Evolutionary conservation across 1,284 basidiomycete species (phyloP).

Genomic region (Cryptococcus sp.): DNA sequence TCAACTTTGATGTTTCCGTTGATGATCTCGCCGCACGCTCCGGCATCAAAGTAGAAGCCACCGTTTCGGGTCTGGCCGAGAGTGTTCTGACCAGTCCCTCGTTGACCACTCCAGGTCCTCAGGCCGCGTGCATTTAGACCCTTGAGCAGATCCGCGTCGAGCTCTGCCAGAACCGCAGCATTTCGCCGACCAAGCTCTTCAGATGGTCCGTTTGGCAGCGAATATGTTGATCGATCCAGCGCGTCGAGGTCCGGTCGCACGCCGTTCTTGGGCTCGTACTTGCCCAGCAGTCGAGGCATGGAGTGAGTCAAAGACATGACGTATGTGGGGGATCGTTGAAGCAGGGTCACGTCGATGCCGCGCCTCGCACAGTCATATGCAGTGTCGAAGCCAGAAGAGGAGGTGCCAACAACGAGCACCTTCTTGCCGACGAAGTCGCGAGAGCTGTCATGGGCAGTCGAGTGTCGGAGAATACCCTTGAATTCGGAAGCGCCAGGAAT

Average conservation of each 20-base stretch:
- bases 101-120: constrained; percentile 32
- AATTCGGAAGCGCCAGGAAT: constrained; percentile 55
- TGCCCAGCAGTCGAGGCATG: constrained; percentile 46
- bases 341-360: constrained; percentile 62
- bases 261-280: constrained; percentile 53
- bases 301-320: constrained; percentile 58
- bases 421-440: constrained; percentile 61
- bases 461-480: constrained; percentile 61
- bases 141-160: constrained; percentile 57
- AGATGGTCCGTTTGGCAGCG: constrained; percentile 29
- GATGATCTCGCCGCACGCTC: constrained; percentile 42
- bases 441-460: constrained; percentile 58
- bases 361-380: constrained; percentile 57
- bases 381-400: constrained; percentile 61
- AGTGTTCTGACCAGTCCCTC: constrained; percentile 24
- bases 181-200: constrained; percentile 29
- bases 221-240: constrained; percentile 57
- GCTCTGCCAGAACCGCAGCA: constrained; percentile 22
- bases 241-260: constrained; percentile 56
- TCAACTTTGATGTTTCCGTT: constrained; percentile 42
- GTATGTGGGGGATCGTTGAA: constrained; percentile 65
- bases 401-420: constrained; percentile 63
- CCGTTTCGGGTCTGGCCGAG: constrained; percentile 33
- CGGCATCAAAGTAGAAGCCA: constrained; percentile 48
- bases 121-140: constrained; percentile 60